phyloP scores from a whole-genome alignment of 2,329 filamentous ascomycete genomes.

The Fusarium robinianum region DNA sequence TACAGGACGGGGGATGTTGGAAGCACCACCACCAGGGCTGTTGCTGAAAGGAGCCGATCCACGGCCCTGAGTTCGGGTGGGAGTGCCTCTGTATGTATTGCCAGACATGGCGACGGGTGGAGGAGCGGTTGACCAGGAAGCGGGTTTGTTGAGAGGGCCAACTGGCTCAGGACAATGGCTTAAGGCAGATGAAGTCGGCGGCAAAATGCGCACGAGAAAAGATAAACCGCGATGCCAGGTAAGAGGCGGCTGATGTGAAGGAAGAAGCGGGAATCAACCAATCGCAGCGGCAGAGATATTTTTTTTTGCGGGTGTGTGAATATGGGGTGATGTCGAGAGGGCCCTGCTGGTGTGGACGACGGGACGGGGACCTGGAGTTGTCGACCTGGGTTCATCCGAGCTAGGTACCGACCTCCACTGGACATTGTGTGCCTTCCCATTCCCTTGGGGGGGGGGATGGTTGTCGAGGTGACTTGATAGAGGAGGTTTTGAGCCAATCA shows the following conservation, averaged over 20 bases:
- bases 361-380: conserved; percentile 11
- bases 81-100: conserved; percentile 71
- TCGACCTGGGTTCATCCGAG: too few species aligned
- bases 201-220: conserved; percentile 11
- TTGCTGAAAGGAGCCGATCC: conserved; percentile 63
- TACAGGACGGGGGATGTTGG: conserved; percentile 74
- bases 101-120: conserved; percentile 53
- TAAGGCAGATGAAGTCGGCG: conserved; percentile 18
- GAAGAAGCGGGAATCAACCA: conserved; percentile 29
- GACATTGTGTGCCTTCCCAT: too few species aligned
- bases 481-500: too few species aligned
- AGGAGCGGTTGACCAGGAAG: conserved; percentile 26
- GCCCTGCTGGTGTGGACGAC: conserved; percentile 18
- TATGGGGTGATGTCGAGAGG: conserved; percentile 35
- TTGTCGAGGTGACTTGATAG: too few species aligned
- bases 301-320: conserved; percentile 28
- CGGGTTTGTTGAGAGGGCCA: conserved; percentile 21
- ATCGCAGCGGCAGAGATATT: conserved; percentile 35
- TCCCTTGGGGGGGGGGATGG: too few species aligned
- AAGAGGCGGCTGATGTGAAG: conserved; percentile 20
- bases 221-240: conserved; percentile 22
- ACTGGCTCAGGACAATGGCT: conserved; percentile 27
- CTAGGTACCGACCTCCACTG: too few species aligned
- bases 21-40: conserved; percentile 61
- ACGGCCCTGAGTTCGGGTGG: conserved; percentile 63